A percentile compares a stretch with the other conserved stretches of the same genome.
phyloP scores from a whole-genome alignment of 495 filamentous ascomycete genomes.

The Xylaria venustula region DNA sequence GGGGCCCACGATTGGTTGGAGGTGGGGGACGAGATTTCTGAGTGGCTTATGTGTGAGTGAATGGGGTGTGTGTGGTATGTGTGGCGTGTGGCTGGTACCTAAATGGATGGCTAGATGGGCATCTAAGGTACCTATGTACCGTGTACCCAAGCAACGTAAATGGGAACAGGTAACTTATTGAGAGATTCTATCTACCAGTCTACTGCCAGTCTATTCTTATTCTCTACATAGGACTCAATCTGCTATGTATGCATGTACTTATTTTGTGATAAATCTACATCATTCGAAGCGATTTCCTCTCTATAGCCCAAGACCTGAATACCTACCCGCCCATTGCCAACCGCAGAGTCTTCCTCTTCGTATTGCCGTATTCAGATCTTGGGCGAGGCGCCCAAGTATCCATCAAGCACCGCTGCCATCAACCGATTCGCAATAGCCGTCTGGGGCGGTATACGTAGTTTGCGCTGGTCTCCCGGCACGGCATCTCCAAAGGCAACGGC shows the following conservation, averaged over 20 bases:
- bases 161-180: no score
- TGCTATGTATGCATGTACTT: no score
- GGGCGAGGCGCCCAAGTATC: constrained; percentile 31
- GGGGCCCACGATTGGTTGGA: constrained; percentile 10
- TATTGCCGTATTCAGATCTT: constrained; percentile 34
- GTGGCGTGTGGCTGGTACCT: neutral
- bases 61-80: neutral
- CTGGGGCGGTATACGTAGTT: constrained; percentile 66
- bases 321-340: neutral
- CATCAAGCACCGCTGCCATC: constrained; percentile 47
- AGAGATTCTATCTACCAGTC: no score
- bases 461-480: constrained; percentile 64
- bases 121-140: no score
- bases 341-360: neutral
- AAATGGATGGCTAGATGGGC: neutral
- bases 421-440: constrained; percentile 82
- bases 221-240: no score
- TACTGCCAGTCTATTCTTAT: no score
- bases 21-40: constrained; percentile 11
- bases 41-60: neutral
- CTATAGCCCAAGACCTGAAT: no score
- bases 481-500: constrained; percentile 65
- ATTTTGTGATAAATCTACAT: no score
- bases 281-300: no score
- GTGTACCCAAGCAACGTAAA: no score